phyloP scores from a whole-genome alignment of 2,329 filamentous ascomycete species.

The Ophiocordyceps camponoti-saundersi region DNA sequence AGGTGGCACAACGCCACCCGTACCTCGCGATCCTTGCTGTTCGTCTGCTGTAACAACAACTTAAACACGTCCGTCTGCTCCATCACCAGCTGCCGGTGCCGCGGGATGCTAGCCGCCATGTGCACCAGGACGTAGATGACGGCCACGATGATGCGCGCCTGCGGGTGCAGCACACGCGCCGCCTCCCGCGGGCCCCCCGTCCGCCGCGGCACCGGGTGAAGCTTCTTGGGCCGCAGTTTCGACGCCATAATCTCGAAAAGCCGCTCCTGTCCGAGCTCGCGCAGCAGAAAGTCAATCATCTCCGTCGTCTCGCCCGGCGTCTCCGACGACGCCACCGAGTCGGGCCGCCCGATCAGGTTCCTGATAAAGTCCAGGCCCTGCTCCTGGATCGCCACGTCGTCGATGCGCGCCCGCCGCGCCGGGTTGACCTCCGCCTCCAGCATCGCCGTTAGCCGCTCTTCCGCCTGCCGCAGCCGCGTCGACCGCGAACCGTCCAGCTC shows the following conservation, averaged over 20 bases:
- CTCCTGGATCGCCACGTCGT: conserved; percentile 76
- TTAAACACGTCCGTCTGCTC: conserved; percentile 61
- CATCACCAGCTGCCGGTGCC: conserved; percentile 62
- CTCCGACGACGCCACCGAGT: conserved; percentile 34
- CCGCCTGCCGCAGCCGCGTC: conserved; percentile 28
- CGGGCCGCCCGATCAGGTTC: conserved; percentile 60
- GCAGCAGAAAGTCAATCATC: conserved; percentile 77
- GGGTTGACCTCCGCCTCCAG: conserved; percentile 54
- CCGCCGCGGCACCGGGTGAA: conserved; percentile 34
- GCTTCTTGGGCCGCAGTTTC: conserved; percentile 50
- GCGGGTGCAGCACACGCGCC: conserved; percentile 36
- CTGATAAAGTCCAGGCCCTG: conserved; percentile 80
- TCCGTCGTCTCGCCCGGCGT: conserved; percentile 34
- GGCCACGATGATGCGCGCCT: conserved; percentile 55
- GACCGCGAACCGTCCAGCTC: conserved; percentile 19
- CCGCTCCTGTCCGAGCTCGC: conserved; percentile 54
- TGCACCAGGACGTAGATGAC: conserved; percentile 76
- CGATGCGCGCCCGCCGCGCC: conserved; percentile 49
- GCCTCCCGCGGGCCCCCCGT: conserved; percentile 18
- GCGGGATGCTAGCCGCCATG: conserved; percentile 65
- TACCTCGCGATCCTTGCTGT: conserved; percentile 55
- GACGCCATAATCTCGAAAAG: conserved; percentile 68
- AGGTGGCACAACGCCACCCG: conserved; percentile 69
- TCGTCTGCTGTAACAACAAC: conserved; percentile 56
- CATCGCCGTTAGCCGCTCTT: conserved; percentile 30